Evolutionary conservation across 2,329 filamentous ascomycete genomes (phyloP), one percentile per base, ranked within the genome.

Genomic region (Pyrenochaeta sp.): DNA sequence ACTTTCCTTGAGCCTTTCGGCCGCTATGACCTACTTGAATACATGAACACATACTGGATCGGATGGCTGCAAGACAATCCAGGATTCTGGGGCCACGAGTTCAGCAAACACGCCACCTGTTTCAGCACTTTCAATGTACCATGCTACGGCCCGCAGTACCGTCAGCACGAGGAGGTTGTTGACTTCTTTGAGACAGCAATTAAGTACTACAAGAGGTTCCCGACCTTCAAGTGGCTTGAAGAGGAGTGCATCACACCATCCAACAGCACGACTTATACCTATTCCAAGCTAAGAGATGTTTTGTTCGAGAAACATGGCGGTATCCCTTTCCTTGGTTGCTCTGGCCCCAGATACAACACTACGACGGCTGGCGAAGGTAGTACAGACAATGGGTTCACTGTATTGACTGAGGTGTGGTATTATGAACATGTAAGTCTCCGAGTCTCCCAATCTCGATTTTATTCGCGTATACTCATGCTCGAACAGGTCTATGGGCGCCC

Each of bases 41-140:
- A 83, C 78, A 90, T 90, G 88, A 85, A 87, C 70, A 87, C 83
- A 68, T 83, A 82, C 82, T 90, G 88, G 88, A 81, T 89, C 63
- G 82, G 82, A 47, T 85, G 86, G 63, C 78, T 78, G 58, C 81
- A 83, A 48, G 80, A 83, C 13, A 90, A 87, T 76, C 73, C 78
- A 50, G 81, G 84, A 34, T 85, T 91, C 77, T 90, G 88, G 87
- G 88, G 77, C 39, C 87, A 90, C 78, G 87, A 90, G 71, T 90
- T 88, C 79, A 83, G 81, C 77, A 90, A 90, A 79, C 87, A 89
- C 75, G 88, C 83, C 2, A 90, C 88, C 13, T 91, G 88, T 81
- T 90, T 80, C 79, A 86, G 83, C 46, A 89, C 84, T 59, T 90
- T 90, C 70, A 86, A 90, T 68, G 76, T 81, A 5, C 82, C 85